phyloP scores from a whole-genome alignment of 495 filamentous ascomycete species.

The Entonaema liquescens region DNA sequence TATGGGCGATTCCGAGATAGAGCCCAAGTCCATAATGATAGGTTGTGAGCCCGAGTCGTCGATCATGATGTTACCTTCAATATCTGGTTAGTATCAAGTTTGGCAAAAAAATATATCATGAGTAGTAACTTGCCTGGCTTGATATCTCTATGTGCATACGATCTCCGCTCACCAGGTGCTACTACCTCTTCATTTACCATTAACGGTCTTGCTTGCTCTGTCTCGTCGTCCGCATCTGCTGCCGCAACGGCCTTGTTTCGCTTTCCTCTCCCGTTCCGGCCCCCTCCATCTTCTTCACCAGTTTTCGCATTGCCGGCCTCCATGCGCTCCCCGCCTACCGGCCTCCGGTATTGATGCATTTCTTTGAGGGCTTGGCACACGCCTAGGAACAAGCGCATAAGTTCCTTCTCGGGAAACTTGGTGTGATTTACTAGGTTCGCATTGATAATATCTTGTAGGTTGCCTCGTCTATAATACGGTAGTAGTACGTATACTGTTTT shows the following conservation, averaged over 20 bases:
- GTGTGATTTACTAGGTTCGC: constrained; percentile 97
- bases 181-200: constrained; percentile 85
- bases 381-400: constrained; percentile 91
- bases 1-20: constrained; percentile 85
- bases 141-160: constrained; percentile 96
- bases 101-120: not conserved
- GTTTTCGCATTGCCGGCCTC: constrained; percentile 45
- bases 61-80: constrained; percentile 93
- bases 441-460: constrained; percentile 97
- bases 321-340: constrained; percentile 60
- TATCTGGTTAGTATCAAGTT: constrained; percentile 30
- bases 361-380: constrained; percentile 86
- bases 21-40: constrained; percentile 98
- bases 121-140: constrained; percentile 76
- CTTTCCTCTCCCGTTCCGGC: constrained; percentile 66
- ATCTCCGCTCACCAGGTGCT: constrained; percentile 72
- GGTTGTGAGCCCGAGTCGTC: constrained; percentile 83
- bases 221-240: constrained; percentile 71
- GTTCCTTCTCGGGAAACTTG: constrained; percentile 80
- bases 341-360: constrained; percentile 86
- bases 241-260: constrained; percentile 55
- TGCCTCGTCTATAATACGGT: constrained; percentile 93
- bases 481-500: constrained; percentile 98
- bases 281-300: constrained; percentile 54
- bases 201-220: constrained; percentile 77